Evolutionary conservation across 2,329 filamentous ascomycete genomes (phyloP).

Genomic region (Diaporthe sp.): DNA sequence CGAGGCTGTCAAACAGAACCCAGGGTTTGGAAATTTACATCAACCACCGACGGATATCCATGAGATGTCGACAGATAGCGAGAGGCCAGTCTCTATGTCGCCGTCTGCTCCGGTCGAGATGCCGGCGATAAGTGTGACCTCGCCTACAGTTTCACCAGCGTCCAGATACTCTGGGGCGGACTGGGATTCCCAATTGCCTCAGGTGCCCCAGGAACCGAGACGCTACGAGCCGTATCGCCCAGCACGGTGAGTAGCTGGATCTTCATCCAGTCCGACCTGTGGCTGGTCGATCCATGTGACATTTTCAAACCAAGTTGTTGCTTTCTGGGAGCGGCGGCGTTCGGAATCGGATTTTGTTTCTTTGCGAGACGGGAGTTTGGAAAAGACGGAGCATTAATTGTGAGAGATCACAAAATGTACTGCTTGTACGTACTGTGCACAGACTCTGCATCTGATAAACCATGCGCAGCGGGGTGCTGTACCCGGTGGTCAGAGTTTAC

Average conservation of each 20-base stretch:
- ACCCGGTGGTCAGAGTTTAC: slow-evolving; percentile 7
- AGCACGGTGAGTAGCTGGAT: slow-evolving; percentile 1
- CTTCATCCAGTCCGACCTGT: not conserved
- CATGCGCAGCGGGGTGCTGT: slow-evolving; percentile 1
- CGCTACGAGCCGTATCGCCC: slow-evolving; percentile 37
- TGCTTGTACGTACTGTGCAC: not conserved
- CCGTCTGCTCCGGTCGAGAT: slow-evolving; percentile 47
- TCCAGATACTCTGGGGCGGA: slow-evolving; percentile 30
- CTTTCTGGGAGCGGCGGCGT: slow-evolving; percentile 25
- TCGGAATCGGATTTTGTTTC: not conserved
- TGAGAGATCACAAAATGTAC: slow-evolving; percentile 17
- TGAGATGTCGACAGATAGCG: slow-evolving; percentile 40
- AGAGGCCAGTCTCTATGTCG: not conserved
- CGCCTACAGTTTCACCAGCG: slow-evolving; percentile 25
- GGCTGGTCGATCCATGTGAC: not conserved
- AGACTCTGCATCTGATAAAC: slow-evolving; percentile 2
- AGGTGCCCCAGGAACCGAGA: slow-evolving; percentile 18
- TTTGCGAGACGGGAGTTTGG: not conserved
- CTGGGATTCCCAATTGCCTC: slow-evolving; percentile 4
- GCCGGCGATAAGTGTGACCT: slow-evolving; percentile 43
- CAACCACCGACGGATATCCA: slow-evolving; percentile 43
- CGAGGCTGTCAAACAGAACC: slow-evolving; percentile 21
- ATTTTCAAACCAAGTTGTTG: not conserved
- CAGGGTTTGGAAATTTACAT: slow-evolving; percentile 20
- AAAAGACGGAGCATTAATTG: not conserved